These are phyloP conservation scores for Plasmodium relictum DNA, from an alignment of 169 alveolate genomes.

Conservation along the genomic window DNA sequence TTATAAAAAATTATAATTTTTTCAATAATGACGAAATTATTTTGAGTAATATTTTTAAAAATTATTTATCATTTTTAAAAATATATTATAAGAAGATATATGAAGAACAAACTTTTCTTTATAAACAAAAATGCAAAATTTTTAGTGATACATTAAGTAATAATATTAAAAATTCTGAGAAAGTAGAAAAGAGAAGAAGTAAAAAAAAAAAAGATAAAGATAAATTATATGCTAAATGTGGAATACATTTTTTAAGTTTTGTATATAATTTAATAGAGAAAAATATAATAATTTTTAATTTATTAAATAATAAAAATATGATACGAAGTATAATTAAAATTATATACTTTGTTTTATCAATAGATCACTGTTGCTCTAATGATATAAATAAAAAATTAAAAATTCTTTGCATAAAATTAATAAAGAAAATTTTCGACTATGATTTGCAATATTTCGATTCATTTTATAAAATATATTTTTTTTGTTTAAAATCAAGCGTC, in stretches of 20 bases:
- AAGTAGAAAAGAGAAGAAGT: background rate
- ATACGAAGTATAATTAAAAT: slow-evolving; percentile 4
- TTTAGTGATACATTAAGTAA: background rate
- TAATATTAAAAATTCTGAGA: background rate
- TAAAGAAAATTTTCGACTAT: background rate
- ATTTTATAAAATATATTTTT: slow-evolving; percentile 13
- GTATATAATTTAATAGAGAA: background rate
- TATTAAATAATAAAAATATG: background rate
- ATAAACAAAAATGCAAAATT: background rate
- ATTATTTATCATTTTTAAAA: slow-evolving; percentile 5
- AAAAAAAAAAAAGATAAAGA: background rate
- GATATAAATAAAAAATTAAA: slow-evolving; percentile 10
- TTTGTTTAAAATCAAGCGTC: slow-evolving; percentile 13
- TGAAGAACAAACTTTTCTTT: background rate
- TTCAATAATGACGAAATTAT: background rate
- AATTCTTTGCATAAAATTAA: background rate
- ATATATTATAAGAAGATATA: slow-evolving; percentile 6
- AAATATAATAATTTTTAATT: background rate
- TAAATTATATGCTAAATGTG: slow-evolving; percentile 16
- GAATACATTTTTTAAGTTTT: slow-evolving; percentile 26
- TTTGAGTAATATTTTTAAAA: background rate
- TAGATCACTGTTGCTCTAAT: background rate
- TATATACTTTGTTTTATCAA: slow-evolving; percentile 25
- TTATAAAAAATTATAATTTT: background rate
- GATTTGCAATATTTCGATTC: slow-evolving; percentile 2